Evolutionary conservation across 2,329 filamentous ascomycete genomes (phyloP).

Genomic region (Cladophialophora yegresii): DNA sequence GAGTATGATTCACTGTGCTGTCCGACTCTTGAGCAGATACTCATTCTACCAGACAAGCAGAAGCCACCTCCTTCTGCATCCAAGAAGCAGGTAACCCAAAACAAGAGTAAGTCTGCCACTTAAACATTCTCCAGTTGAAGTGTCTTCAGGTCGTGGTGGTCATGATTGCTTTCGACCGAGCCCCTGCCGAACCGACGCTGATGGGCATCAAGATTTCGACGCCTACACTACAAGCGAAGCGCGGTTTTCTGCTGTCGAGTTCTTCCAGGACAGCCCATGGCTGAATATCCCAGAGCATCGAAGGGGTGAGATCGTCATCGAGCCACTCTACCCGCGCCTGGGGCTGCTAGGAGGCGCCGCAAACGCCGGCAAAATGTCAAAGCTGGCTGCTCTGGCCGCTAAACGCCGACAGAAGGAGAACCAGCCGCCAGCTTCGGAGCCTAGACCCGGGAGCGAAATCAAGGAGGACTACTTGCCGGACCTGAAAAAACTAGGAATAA

Average conservation of each 20-base stretch:
- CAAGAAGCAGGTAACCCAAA: constrained; percentile 21
- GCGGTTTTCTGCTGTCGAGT: constrained; percentile 55
- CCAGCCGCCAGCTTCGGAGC: constrained; percentile 38
- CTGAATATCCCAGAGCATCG: constrained; percentile 68
- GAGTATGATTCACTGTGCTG: constrained; percentile 50
- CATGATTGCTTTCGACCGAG: constrained; percentile 26
- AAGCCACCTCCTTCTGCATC: constrained; percentile 16
- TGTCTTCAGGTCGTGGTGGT: constrained; percentile 29
- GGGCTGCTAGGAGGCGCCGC: constrained; percentile 77
- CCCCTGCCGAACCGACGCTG: constrained; percentile 21
- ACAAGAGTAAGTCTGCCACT: constrained; percentile 29
- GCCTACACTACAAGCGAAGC: constrained; percentile 25
- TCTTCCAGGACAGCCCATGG: constrained; percentile 88
- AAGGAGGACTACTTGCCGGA: constrained; percentile 31
- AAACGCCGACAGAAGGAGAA: constrained; percentile 74
- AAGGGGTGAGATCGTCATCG: constrained; percentile 63
- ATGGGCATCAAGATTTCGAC: constrained; percentile 28
- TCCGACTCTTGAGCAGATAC: background rate
- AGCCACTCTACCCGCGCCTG: constrained; percentile 59
- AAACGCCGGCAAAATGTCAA: constrained; percentile 74
- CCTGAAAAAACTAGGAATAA: constrained; percentile 38
- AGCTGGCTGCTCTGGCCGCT: constrained; percentile 85
- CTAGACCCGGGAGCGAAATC: background rate
- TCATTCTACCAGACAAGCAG: constrained; percentile 29
- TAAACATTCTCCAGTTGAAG: constrained; percentile 11